Percentiles rank a stretch among this genome's conserved stretches.
phyloP scores from a whole-genome alignment of 768 basidiomycete species.

The Lactifluus piperatus region DNA sequence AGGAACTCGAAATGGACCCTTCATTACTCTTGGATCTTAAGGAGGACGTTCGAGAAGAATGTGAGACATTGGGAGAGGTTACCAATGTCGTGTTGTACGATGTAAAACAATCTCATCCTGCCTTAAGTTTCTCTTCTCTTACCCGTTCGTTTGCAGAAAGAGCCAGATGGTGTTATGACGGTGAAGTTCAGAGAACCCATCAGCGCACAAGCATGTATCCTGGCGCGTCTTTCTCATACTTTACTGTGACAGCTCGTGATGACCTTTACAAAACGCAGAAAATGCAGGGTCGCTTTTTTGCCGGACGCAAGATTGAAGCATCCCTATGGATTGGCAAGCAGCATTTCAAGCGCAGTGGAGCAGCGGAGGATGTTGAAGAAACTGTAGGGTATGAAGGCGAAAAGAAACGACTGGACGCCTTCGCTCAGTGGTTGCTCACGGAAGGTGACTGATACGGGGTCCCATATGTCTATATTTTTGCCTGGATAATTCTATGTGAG shows the following conservation, averaged over 20 bases:
- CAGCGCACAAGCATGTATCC: constrained; percentile 87
- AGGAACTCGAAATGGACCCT: constrained; percentile 80
- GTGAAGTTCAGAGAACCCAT: constrained; percentile 90
- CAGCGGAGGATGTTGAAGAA: constrained; percentile 51
- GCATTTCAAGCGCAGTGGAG: constrained; percentile 68
- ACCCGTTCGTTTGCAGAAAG: constrained; percentile 47
- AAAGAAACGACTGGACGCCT: constrained; percentile 78
- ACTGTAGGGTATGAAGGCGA: constrained; percentile 61
- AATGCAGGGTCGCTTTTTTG: constrained; percentile 93
- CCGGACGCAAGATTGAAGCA: constrained; percentile 75
- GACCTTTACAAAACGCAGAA: constrained; percentile 39
- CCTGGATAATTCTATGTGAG: background rate
- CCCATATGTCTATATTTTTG: background rate
- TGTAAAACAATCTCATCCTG: constrained; percentile 38
- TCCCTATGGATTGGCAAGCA: constrained; percentile 75
- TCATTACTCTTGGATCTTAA: constrained; percentile 85
- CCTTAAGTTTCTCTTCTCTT: background rate
- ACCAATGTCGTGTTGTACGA: constrained; percentile 95
- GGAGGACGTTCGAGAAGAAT: constrained; percentile 94
- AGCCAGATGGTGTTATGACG: constrained; percentile 89
- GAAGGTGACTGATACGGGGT: constrained; percentile 51
- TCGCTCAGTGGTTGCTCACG: constrained; percentile 78
- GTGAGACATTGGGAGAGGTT: constrained; percentile 82
- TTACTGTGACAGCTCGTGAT: background rate
- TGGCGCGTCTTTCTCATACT: constrained; percentile 42